These are phyloP conservation scores for Aspergillus flavus DNA, from an alignment of 2,329 filamentous ascomycete genomes.

Conservation along the genomic window DNA sequence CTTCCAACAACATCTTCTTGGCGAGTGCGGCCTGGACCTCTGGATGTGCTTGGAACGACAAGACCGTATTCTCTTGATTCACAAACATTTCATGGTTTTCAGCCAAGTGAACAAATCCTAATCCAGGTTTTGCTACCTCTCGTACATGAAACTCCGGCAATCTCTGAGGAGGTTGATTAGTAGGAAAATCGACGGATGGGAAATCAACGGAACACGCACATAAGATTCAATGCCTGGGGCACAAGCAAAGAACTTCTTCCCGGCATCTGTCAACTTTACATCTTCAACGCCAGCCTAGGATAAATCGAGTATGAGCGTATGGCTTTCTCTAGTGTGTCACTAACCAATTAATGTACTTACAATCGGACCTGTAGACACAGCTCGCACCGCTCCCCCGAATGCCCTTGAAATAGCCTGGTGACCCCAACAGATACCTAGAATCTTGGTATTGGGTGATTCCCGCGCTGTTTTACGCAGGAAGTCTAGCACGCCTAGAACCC, in stretches of 20 bases:
- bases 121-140: constrained; percentile 37
- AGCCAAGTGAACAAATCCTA: constrained; percentile 40
- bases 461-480: constrained; percentile 40
- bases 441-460: constrained; percentile 34
- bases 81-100: constrained; percentile 45
- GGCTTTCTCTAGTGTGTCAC: constrained; percentile 14
- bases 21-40: constrained; percentile 46
- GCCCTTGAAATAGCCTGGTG: constrained; percentile 47
- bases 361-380: constrained; percentile 31
- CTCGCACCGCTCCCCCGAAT: constrained; percentile 37
- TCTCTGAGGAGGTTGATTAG: constrained; percentile 19
- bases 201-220: no score
- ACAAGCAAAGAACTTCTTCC: constrained; percentile 41
- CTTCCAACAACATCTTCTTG: constrained; percentile 37
- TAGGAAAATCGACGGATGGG: neutral
- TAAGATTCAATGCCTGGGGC: neutral
- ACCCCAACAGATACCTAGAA: constrained; percentile 48
- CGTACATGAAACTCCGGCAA: constrained; percentile 49
- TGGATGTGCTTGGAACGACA: constrained; percentile 52
- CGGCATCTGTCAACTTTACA: constrained; percentile 41
- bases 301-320: no score
- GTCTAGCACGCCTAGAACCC: constrained; percentile 47
- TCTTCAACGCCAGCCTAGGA: constrained; percentile 34
- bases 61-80: constrained; percentile 41
- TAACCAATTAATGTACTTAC: neutral